Conservation (phyloP, 768 basidiomycete species). For the Cystobasidium ongulense region DNA sequence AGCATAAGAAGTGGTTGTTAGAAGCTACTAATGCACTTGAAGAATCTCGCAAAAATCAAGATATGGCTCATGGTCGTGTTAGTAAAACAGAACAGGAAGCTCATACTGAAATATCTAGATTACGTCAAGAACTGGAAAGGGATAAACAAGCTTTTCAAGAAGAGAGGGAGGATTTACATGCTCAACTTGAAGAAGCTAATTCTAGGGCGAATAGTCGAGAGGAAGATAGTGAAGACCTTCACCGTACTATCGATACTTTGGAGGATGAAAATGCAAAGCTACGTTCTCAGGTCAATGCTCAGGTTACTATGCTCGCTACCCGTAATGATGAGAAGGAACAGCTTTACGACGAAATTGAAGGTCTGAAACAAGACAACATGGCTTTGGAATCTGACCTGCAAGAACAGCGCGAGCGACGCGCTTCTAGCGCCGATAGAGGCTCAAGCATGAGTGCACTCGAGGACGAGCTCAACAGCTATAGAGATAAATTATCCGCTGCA, state of each 20-base stretch:
- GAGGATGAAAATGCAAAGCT: slow-evolving; percentile 39
- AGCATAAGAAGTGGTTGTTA: slow-evolving; percentile 39
- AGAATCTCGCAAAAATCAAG: slow-evolving; percentile 33
- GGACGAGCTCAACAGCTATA: slow-evolving; percentile 40
- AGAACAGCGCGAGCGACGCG: neutral
- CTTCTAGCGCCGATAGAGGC: neutral
- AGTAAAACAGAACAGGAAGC: slow-evolving; percentile 18
- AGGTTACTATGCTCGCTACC: slow-evolving; percentile 39
- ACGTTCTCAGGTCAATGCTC: slow-evolving; percentile 38
- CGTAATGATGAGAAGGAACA: slow-evolving; percentile 37
- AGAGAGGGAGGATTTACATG: slow-evolving; percentile 33
- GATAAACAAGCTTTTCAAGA: slow-evolving; percentile 57
- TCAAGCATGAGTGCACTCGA: slow-evolving; percentile 32
- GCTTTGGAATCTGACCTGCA: slow-evolving; percentile 30
- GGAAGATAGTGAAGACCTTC: slow-evolving; percentile 35
- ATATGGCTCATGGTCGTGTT: neutral
- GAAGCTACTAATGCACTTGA: slow-evolving; percentile 37
- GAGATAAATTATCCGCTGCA: slow-evolving; percentile 39
- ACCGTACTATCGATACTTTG: slow-evolving; percentile 31
- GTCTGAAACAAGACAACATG: slow-evolving; percentile 57
- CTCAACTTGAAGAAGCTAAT: slow-evolving; percentile 35
- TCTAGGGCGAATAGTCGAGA: slow-evolving; percentile 26
- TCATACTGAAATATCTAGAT: slow-evolving; percentile 58
- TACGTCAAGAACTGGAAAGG: slow-evolving; percentile 57
- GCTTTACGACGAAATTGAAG: slow-evolving; percentile 54